phyloP scores from a whole-genome alignment of 495 filamentous ascomycete species.

The Penicillium canescens region DNA sequence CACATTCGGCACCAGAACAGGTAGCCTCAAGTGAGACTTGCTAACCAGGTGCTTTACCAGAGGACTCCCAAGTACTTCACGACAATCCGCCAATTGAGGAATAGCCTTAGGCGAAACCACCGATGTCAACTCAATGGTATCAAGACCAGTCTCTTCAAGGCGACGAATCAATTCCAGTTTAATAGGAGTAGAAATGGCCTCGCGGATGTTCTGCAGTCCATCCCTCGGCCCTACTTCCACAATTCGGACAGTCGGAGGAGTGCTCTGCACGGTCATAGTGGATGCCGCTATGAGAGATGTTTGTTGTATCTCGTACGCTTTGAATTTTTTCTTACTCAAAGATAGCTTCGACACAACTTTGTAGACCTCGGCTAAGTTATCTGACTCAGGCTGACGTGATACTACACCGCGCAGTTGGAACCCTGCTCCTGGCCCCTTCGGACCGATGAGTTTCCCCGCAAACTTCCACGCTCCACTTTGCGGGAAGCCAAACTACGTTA shows the following conservation, averaged over 20 bases:
- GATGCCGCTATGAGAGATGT: too few relatives aligned
- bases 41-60: constrained; percentile 6
- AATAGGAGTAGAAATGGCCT: constrained; percentile 31
- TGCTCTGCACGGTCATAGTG: background rate
- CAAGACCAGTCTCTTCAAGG: constrained; percentile 29
- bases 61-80: constrained; percentile 24
- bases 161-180: constrained; percentile 43
- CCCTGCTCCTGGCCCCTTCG: too few relatives aligned
- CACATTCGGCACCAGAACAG: constrained; percentile 44
- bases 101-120: constrained; percentile 44
- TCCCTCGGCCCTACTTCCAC: constrained; percentile 51
- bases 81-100: constrained; percentile 44
- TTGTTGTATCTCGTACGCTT: too few relatives aligned
- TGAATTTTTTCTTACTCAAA: too few relatives aligned
- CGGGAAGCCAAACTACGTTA: too few relatives aligned
- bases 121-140: constrained; percentile 44
- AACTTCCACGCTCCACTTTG: too few relatives aligned
- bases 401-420: too few relatives aligned
- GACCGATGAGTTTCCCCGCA: too few relatives aligned
- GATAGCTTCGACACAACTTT: too few relatives aligned
- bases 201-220: constrained; percentile 44
- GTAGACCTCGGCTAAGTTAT: too few relatives aligned
- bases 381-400: too few relatives aligned
- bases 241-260: constrained; percentile 29
- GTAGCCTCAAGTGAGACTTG: constrained; percentile 17